Evolutionary conservation across 305 asterid genomes (phyloP).

Genomic region (Caryopteris hybrid): DNA sequence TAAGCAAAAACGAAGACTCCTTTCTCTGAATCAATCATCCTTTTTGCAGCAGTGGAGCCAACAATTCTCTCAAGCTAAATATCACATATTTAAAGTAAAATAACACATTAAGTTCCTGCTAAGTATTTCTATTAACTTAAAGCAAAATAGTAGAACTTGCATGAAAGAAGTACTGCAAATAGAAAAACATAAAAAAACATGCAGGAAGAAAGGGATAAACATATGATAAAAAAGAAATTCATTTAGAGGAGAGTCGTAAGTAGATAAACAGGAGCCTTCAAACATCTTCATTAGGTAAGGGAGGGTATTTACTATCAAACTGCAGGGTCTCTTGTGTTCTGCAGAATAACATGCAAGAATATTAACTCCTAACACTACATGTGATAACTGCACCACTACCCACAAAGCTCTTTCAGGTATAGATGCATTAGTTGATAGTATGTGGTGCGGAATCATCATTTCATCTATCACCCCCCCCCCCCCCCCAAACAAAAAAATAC

Average conservation of each 20-base stretch:
- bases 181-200: not conserved
- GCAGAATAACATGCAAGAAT: no score
- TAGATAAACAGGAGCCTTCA: not conserved
- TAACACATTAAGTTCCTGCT: not conserved
- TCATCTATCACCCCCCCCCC: no score
- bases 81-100: not conserved
- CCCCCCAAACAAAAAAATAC: no score
- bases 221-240: no score
- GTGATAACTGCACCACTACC: no score
- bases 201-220: not conserved
- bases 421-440: no score
- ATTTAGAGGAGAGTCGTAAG: not conserved
- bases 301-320: no score
- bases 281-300: no score
- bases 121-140: not conserved
- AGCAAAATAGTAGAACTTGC: not conserved
- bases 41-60: slow-evolving; percentile 72
- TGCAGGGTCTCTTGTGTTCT: no score
- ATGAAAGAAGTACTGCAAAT: not conserved
- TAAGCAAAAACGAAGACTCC: slow-evolving; percentile 67
- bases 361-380: no score
- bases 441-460: no score
- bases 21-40: slow-evolving; percentile 76
- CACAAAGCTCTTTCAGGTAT: no score
- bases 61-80: slow-evolving; percentile 84